A percentile compares a stretch with the other conserved stretches of the same genome.
phyloP scores from a whole-genome alignment of 495 filamentous ascomycete genomes.

The Pseudevernia furfuracea region DNA sequence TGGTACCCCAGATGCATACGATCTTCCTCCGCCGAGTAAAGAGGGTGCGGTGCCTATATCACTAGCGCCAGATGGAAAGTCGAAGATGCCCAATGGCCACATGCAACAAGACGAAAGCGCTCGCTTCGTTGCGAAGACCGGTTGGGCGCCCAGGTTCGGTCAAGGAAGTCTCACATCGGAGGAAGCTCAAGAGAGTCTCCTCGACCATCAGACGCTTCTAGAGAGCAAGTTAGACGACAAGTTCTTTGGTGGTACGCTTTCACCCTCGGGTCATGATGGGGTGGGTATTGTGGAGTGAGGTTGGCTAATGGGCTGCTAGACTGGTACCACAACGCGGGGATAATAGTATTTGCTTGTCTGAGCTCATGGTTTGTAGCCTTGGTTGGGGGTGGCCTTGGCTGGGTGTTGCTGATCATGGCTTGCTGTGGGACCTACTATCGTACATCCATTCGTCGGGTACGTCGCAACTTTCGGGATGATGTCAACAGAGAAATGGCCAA shows the following conservation, averaged over 20 bases:
- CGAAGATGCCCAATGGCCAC: constrained; percentile 42
- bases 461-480: constrained; percentile 94
- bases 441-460: constrained; percentile 85
- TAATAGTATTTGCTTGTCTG: constrained; percentile 89
- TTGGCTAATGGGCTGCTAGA: constrained; percentile 37
- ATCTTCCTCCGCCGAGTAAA: constrained; percentile 68
- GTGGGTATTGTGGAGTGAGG: neutral
- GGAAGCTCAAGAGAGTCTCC: constrained; percentile 55
- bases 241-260: constrained; percentile 71
- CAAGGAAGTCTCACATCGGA: constrained; percentile 41
- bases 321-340: constrained; percentile 93
- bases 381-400: constrained; percentile 82
- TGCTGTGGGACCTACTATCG: constrained; percentile 91
- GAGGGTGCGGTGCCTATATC: constrained; percentile 51
- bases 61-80: constrained; percentile 36
- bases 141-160: constrained; percentile 85
- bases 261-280: neutral
- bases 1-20: constrained; percentile 60
- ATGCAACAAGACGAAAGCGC: constrained; percentile 50
- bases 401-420: constrained; percentile 90
- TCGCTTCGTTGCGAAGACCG: constrained; percentile 60
- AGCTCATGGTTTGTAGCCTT: constrained; percentile 83
- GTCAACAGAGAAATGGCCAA: constrained; percentile 88
- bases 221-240: constrained; percentile 80
- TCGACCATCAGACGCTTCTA: constrained; percentile 83